Conservation (phyloP, 1,284 basidiomycete species). For the Apiotrichum akiyoshidainum region DNA sequence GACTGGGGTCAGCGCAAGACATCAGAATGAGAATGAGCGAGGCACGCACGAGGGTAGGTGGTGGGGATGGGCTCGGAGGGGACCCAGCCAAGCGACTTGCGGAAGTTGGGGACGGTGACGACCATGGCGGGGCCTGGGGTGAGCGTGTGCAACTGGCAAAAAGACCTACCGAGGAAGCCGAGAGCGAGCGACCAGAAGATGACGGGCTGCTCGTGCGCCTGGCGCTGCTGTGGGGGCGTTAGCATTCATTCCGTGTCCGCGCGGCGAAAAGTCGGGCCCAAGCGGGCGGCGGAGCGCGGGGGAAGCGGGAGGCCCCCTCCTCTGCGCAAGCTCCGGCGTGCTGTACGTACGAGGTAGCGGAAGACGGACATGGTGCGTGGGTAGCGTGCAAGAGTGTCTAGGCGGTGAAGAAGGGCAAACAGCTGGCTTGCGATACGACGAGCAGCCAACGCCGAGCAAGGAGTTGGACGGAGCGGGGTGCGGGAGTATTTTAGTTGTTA, state of each 20-base stretch:
- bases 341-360: constrained; percentile 23
- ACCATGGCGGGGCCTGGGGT: constrained; percentile 68
- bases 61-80: constrained; percentile 72
- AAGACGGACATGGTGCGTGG: constrained; percentile 33
- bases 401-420: constrained; percentile 3
- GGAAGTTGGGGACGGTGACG: constrained; percentile 72
- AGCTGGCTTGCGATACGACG: neutral
- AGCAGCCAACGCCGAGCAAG: neutral
- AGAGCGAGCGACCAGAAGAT: constrained; percentile 83
- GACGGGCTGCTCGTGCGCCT: constrained; percentile 87
- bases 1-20: constrained; percentile 22
- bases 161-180: constrained; percentile 54
- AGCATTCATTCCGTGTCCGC: constrained; percentile 4
- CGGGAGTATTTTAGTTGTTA: neutral
- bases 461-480: neutral
- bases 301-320: neutral
- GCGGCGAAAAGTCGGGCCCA: neutral
- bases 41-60: constrained; percentile 77
- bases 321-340: neutral
- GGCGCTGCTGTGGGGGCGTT: constrained; percentile 58
- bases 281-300: neutral
- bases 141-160: neutral
- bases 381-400: neutral
- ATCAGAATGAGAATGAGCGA: constrained; percentile 54
- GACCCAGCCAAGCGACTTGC: constrained; percentile 68